A percentile compares a stretch with the other conserved stretches of the same genome.
Evolutionary conservation across 2,329 filamentous ascomycete species (phyloP).

Genomic region (Diaporthe aspalathi): DNA sequence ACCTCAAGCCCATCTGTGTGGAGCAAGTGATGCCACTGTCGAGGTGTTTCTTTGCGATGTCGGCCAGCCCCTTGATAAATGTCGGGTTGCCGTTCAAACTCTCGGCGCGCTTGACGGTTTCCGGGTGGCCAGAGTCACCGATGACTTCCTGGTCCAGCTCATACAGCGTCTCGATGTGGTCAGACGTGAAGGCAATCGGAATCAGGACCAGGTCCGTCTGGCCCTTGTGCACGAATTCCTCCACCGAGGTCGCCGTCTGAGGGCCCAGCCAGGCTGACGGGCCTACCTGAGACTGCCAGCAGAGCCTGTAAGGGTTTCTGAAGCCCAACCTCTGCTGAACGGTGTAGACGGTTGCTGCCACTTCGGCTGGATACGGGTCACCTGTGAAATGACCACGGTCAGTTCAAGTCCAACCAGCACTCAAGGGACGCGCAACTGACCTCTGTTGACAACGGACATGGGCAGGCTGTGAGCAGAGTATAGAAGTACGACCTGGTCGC

Average conservation of each 20-base stretch:
- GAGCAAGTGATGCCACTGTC: constrained; percentile 76
- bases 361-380: constrained; percentile 94
- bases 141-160: constrained; percentile 97
- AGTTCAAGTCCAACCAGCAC: constrained; percentile 40
- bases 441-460: constrained; percentile 96
- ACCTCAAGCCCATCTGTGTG: constrained; percentile 87
- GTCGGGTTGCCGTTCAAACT: constrained; percentile 90
- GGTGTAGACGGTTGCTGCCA: constrained; percentile 93
- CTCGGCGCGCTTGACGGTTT: constrained; percentile 89
- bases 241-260: constrained; percentile 89
- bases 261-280: constrained; percentile 95
- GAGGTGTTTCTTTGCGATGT: constrained; percentile 86
- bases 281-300: constrained; percentile 98
- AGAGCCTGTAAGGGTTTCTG: constrained; percentile 90
- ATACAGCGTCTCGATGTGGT: constrained; percentile 97
- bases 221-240: constrained; percentile 89
- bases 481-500: constrained; percentile 84
- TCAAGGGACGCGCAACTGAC: constrained; percentile 53
- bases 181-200: constrained; percentile 97
- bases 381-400: constrained; percentile 60
- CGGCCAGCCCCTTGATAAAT: constrained; percentile 90
- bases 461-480: constrained; percentile 97
- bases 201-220: constrained; percentile 92
- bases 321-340: constrained; percentile 94
- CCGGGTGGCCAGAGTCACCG: constrained; percentile 80